These are phyloP conservation scores for Elymus sibiricus DNA, from an alignment of 176 grass and related monocot genomes.

Conservation along the genomic window DNA sequence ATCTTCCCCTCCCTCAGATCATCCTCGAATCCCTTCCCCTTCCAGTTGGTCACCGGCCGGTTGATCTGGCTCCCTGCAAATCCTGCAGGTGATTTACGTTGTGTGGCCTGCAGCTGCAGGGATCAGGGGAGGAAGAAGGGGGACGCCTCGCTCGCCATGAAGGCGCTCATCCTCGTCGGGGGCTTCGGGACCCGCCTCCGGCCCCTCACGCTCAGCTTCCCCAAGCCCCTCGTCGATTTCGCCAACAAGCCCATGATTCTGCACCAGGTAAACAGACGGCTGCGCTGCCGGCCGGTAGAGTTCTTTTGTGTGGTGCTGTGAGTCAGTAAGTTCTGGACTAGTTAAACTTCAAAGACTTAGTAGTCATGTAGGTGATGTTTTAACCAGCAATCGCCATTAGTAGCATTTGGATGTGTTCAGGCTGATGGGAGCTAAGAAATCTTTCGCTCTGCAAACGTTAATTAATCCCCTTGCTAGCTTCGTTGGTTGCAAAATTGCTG, in stretches of 20 bases:
- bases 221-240: constrained; percentile 95
- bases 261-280: constrained; percentile 66
- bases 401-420: not conserved
- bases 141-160: constrained; percentile 49
- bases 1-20: not conserved
- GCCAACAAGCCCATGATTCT: constrained; percentile 96
- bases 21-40: not conserved
- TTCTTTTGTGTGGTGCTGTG: not conserved
- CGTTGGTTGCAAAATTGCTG: not conserved
- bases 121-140: not conserved
- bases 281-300: not conserved
- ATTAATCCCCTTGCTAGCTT: not conserved
- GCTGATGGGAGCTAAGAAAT: not conserved
- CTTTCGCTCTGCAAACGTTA: not conserved
- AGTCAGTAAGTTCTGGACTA: not conserved
- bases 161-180: constrained; percentile 91
- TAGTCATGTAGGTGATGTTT: not conserved
- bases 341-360: not conserved
- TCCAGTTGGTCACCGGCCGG: too few species aligned
- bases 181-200: constrained; percentile 91
- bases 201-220: constrained; percentile 86
- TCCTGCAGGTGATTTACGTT: not conserved
- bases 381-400: not conserved
- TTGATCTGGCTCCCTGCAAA: constrained; percentile 3
- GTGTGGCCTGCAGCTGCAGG: constrained; percentile 9